Conservation (phyloP, 257 asterid species). For the Agastache rugosa region DNA sequence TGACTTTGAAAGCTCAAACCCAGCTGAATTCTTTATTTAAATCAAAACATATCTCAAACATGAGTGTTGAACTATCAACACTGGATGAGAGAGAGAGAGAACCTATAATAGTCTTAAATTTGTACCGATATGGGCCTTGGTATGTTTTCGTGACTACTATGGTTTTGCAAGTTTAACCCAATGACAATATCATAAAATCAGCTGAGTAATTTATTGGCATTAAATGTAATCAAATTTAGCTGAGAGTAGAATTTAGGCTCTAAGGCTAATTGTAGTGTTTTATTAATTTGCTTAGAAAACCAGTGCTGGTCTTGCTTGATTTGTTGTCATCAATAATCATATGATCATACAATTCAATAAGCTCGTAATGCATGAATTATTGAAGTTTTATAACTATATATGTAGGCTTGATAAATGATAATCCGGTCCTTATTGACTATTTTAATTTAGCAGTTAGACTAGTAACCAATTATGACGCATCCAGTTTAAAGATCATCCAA, state of each 20-base stretch:
- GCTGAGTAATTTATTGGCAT: neutral
- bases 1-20: neutral
- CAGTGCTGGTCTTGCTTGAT: neutral
- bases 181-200: neutral
- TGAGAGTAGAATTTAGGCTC: neutral
- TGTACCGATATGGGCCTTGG: neutral
- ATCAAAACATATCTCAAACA: too few relatives aligned
- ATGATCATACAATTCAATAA: neutral
- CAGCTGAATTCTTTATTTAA: neutral
- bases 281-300: neutral
- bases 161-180: neutral
- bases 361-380: constrained; percentile 2
- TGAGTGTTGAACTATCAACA: neutral
- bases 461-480: neutral
- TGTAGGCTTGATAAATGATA: neutral
- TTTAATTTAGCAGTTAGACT: neutral
- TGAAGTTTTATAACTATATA: neutral
- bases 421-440: neutral
- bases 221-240: constrained; percentile 23
- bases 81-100: neutral
- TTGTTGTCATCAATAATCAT: neutral
- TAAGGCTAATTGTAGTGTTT: neutral
- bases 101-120: neutral
- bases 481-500: neutral
- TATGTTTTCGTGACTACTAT: neutral